Base-by-base conservation (phyloP, 495 filamentous ascomycete species). In the Lasiosphaeria miniovina region DNA sequence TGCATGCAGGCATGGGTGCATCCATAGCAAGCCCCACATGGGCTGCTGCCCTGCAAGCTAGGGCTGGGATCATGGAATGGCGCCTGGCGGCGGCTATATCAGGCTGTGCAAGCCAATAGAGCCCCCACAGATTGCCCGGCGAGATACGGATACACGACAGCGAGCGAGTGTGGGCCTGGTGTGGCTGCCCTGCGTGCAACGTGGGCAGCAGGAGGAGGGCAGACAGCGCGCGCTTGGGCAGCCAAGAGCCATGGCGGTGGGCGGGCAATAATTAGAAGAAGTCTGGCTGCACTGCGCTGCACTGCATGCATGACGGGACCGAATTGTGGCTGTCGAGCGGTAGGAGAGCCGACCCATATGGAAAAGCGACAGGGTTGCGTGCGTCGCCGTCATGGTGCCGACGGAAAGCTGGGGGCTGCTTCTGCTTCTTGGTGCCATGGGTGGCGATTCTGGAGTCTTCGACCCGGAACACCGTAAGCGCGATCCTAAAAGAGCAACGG, bases 401-500 rank as follows among this genome's bases (percentile, higher is more conserved):
- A 9, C 43, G 43, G 43, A 4, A 46, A 46, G 24, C 43, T 46
- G 43, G 43, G 43, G 43, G 43, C 43, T 9, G 43, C 15, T 46
- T 46, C 43, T 11, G 24, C 24, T 24, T 2, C 24, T 24, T 24
- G 24, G 24, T 24, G 24, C 24, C 24, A 24, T 24, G 12, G 12
- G 43, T 46, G 43, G 43, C 43, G 15, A 46, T 46, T 11, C 5
- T n/a, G 38, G 38, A 41, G 7, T 24, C 24, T 11, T 5, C 43
- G 43, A 46, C 43, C 43, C 43, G 43, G 43, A 46, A 46, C 43
- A 2, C 43, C 43, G 43, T 46, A 46, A 46, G 43, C 43, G 43
- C 43, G 43, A 14, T 11, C 43, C 43, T 5, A 46, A 46, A 46
- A 11, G 43, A 46, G 43, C 12, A 46, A 46, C 43, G 43, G 43